These are phyloP conservation scores for Ilex paraguariensis DNA, from an alignment of 305 asterid species.

Conservation along the genomic window DNA sequence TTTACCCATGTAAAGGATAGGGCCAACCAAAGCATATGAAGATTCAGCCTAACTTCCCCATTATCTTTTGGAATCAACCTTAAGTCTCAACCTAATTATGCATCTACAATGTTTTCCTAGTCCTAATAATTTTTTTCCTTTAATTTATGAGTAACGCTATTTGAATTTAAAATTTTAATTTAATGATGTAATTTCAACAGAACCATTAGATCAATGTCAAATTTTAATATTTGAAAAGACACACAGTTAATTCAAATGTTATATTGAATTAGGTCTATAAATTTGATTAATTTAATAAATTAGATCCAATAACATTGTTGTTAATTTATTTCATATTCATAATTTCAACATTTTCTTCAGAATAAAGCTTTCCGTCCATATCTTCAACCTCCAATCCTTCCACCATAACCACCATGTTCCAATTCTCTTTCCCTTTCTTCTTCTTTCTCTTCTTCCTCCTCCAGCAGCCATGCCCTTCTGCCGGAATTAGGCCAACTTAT, in stretches of 20 bases:
- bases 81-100: too few relatives aligned
- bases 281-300: too few relatives aligned
- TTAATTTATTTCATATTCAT: not conserved
- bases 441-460: slow-evolving; percentile 21
- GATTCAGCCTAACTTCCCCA: slow-evolving; percentile 11
- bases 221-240: too few relatives aligned
- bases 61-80: not conserved
- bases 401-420: slow-evolving; percentile 27
- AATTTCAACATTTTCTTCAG: slow-evolving; percentile 22
- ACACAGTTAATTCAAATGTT: too few relatives aligned
- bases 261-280: too few relatives aligned
- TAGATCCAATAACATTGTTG: not conserved
- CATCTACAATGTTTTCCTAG: too few relatives aligned
- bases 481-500: slow-evolving; percentile 31
- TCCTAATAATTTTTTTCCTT: too few relatives aligned
- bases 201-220: too few relatives aligned
- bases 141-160: too few relatives aligned
- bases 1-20: slow-evolving; percentile 2
- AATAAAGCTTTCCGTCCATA: slow-evolving; percentile 13
- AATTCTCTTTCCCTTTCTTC: slow-evolving; percentile 17
- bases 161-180: too few relatives aligned
- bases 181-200: too few relatives aligned
- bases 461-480: slow-evolving; percentile 22
- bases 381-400: not conserved
- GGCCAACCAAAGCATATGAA: not conserved